Evolutionary conservation across 176 grass and related monocot species (phyloP).

Genomic region (Puccinellia tenuiflora): DNA sequence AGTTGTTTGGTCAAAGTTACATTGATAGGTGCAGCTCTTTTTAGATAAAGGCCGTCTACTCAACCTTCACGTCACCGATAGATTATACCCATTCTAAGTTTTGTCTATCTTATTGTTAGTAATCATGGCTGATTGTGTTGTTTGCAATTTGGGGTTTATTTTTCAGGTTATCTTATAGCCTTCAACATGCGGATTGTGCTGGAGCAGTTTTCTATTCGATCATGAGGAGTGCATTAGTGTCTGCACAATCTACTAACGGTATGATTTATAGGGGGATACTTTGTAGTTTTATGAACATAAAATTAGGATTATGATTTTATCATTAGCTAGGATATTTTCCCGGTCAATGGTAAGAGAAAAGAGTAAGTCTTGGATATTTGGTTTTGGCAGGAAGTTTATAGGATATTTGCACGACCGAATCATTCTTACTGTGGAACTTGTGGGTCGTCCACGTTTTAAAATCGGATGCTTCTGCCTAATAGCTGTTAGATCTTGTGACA

Average conservation of each 20-base stretch:
- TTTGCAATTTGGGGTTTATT: conserved; percentile 3
- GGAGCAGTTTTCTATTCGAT: conserved; percentile 75
- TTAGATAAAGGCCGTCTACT: background rate
- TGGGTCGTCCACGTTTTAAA: background rate
- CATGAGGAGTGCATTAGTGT: conserved; percentile 59
- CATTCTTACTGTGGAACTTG: background rate
- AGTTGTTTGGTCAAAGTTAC: background rate
- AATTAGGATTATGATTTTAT: background rate
- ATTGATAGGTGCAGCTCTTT: background rate
- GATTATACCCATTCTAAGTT: background rate
- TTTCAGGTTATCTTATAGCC: conserved; percentile 80
- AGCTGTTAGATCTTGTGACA: background rate
- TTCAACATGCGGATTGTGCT: conserved; percentile 77
- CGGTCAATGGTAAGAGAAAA: background rate
- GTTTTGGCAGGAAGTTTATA: background rate
- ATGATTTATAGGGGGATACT: background rate
- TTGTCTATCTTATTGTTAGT: background rate
- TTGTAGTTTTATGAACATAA: background rate
- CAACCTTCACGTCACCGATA: background rate
- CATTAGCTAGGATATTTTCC: background rate
- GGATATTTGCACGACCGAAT: background rate
- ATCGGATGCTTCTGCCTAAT: background rate
- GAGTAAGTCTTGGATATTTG: background rate
- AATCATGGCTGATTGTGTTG: background rate
- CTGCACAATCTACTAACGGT: conserved; percentile 58